Evolutionary conservation across 371 early-diverging fungal genomes (phyloP).

Genomic region (Conidiobolus incongruus): DNA sequence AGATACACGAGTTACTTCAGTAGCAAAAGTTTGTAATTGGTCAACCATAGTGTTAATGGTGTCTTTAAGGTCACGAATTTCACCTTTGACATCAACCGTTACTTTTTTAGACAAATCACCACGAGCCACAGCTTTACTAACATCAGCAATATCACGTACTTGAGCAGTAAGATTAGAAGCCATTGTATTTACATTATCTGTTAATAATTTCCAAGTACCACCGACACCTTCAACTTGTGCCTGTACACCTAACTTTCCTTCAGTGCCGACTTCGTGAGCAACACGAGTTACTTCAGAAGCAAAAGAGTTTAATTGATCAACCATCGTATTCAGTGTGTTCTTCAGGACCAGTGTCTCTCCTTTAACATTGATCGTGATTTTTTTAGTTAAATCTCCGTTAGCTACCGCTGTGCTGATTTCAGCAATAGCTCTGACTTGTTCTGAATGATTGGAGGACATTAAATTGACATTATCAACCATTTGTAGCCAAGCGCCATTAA

Average conservation of each 20-base stretch:
- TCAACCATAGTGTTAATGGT: too few species aligned
- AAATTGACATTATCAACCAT: constrained; percentile 37
- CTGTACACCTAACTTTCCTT: too few species aligned
- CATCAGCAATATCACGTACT: constrained; percentile 26
- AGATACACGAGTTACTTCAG: too few species aligned
- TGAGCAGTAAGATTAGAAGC: too few species aligned
- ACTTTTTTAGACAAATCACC: constrained; percentile 36
- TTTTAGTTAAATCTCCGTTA: constrained; percentile 41
- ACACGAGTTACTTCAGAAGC: too few species aligned
- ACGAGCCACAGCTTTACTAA: constrained; percentile 26
- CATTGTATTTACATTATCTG: constrained; percentile 30
- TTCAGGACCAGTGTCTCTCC: constrained; percentile 44
- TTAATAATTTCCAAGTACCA: constrained; percentile 29
- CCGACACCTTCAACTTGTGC: constrained; percentile 19
- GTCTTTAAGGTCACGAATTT: too few species aligned
- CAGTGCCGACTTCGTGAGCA: too few species aligned
- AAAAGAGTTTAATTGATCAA: constrained; percentile 19
- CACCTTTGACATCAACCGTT: too few species aligned
- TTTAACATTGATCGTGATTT: constrained; percentile 34
- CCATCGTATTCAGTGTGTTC: constrained; percentile 45
- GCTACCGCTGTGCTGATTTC: constrained; percentile 48
- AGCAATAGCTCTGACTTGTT: constrained; percentile 51
- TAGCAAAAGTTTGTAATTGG: too few species aligned
- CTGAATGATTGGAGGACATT: constrained; percentile 33
- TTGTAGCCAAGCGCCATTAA: constrained; percentile 44